Base-by-base conservation (phyloP, 805 yeast species). In the Candida bentonensis region DNA sequence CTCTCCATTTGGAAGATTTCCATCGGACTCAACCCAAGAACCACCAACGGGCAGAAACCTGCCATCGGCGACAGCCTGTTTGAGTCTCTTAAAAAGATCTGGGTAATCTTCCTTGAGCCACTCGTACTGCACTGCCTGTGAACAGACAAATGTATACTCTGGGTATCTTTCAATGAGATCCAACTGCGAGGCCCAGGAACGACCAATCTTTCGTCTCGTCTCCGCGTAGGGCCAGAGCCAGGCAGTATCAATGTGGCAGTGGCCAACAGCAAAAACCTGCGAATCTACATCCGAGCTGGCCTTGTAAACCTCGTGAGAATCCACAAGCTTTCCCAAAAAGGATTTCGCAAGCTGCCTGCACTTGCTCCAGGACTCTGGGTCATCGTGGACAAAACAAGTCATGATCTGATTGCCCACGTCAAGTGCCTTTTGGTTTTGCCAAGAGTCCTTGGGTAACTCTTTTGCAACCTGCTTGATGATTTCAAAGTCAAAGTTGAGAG, bases 221-320 rank as follows among this genome's bases (percentile, higher is more conserved):
- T 92, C 96, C 2, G 95, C 96, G 68, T 82, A 89, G 15, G 96
- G 97, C 98, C 98, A 89, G 47, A 87, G 69, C 98, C 98, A 89
- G 13, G 97, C 97, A 17, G 97, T 89, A 57, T 89, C 98, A 53
- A 88, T 88, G 61, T 88, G 97, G 60, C 97, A 92, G 60, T 92
- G 83, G 39, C 98, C 98, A 51, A 92, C 72, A 5, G 84, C 95
- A 61, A 68, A 81, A 9, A 88, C 95, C 25, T 56, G 53, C 47
- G 53, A 66, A 39, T 54, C 48, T 27, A 51, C 54, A 45, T 57
- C 44, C 46, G 54, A 42, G 30, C 61, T 56, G 15, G 58, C 65
- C 23, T 69, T 66, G 48, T 71, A 69, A 1, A 89, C 96, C 9
- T 70, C 69, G n/a, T 73, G 73, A 3, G 80, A 68, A 58, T 87